Conservation (phyloP, 352 stramenopile species). For the Saprolegnia parasitica region DNA sequence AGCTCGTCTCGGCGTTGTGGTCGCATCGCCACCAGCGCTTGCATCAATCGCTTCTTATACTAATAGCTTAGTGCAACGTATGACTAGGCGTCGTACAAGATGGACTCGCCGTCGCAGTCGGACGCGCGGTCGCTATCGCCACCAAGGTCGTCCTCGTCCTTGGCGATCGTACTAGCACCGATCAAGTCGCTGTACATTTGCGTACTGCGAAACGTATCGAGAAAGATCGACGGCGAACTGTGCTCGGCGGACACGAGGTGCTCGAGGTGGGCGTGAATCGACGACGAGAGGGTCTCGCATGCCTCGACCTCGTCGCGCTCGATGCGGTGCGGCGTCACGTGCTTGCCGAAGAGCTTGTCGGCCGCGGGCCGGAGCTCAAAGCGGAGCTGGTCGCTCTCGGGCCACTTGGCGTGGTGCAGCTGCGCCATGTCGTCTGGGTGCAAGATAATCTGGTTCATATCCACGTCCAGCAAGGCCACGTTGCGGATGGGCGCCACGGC, state of each 20-base stretch:
- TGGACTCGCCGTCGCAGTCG: constrained; percentile 23
- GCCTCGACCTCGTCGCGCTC: constrained; percentile 54
- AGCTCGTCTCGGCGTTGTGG: too few relatives aligned
- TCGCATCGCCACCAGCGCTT: too few relatives aligned
- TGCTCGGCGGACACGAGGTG: constrained; percentile 40
- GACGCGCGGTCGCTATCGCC: neutral
- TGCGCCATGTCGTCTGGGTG: constrained; percentile 65
- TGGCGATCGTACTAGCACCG: neutral
- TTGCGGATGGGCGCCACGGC: constrained; percentile 41
- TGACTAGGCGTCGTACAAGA: neutral
- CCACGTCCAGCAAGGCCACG: constrained; percentile 80
- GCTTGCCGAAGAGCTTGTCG: constrained; percentile 50
- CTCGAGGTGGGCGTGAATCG: constrained; percentile 59
- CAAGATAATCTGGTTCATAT: constrained; percentile 69
- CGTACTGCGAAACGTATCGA: constrained; percentile 54
- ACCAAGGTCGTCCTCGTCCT: constrained; percentile 1
- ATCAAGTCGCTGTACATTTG: constrained; percentile 83
- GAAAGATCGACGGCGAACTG: constrained; percentile 30
- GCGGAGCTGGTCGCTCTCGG: constrained; percentile 61
- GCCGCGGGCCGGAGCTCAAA: constrained; percentile 61
- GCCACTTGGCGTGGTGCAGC: constrained; percentile 74
- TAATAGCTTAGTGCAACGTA: too few relatives aligned
- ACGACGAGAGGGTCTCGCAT: constrained; percentile 57
- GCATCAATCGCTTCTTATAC: too few relatives aligned
- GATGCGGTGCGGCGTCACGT: constrained; percentile 60